These are phyloP conservation scores for Termitomyces sp. DNA, from an alignment of 768 basidiomycete species.

Conservation along the genomic window DNA sequence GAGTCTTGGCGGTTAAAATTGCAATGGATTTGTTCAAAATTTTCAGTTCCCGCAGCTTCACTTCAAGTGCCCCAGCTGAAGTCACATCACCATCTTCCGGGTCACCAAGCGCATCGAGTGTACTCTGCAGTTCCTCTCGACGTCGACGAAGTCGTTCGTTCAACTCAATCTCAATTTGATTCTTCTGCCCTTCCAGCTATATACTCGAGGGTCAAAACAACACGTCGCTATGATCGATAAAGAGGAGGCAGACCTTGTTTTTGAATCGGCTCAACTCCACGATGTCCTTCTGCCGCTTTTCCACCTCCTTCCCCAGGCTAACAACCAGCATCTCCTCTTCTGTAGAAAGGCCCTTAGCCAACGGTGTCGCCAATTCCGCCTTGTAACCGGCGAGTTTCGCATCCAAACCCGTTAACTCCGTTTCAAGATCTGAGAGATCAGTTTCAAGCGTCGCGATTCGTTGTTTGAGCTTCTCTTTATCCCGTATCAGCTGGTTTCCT, in stretches of 20 bases:
- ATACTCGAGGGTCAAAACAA: background rate
- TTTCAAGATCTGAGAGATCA: conserved; percentile 68
- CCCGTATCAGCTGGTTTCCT: conserved; percentile 51
- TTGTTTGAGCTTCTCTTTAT: conserved; percentile 66
- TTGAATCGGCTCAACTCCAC: conserved; percentile 65
- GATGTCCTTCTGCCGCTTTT: conserved; percentile 67
- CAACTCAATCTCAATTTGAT: conserved; percentile 86
- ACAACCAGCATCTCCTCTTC: conserved; percentile 72
- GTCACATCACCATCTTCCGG: conserved; percentile 50
- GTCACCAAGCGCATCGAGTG: conserved; percentile 75
- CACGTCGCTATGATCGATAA: background rate
- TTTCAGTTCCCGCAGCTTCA: conserved; percentile 65
- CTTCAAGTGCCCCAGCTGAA: conserved; percentile 65
- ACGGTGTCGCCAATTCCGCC: conserved; percentile 69
- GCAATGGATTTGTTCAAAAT: conserved; percentile 66
- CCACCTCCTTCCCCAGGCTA: conserved; percentile 70
- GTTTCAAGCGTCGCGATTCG: conserved; percentile 62
- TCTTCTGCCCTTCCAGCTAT: conserved; percentile 74
- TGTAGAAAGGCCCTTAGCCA: conserved; percentile 68
- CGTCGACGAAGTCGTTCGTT: conserved; percentile 84
- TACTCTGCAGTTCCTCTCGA: conserved; percentile 71
- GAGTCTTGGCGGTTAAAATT: conserved; percentile 56
- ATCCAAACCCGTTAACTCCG: conserved; percentile 60
- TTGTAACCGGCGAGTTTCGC: conserved; percentile 63
- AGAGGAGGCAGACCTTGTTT: conserved; percentile 54